Conservation (phyloP, 2,329 filamentous ascomycete species). For the Ilyonectria destructans region DNA sequence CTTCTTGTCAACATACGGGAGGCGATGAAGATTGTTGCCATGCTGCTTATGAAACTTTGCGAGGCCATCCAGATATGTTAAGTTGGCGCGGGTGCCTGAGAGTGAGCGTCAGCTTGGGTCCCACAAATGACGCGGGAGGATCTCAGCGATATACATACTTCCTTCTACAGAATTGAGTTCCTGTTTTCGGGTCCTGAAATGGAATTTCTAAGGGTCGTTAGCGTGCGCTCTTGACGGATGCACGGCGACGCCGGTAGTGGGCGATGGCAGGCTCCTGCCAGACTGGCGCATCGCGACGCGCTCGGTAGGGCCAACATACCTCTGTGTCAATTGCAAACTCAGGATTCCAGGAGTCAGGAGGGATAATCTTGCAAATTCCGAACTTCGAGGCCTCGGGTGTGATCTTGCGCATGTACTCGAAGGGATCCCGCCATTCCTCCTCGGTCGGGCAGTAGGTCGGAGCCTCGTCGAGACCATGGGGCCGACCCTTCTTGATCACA, state of each 20-base stretch:
- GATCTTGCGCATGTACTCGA: constrained; percentile 95
- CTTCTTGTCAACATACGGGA: constrained; percentile 98
- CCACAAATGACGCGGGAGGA: constrained; percentile 7
- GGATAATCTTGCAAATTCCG: constrained; percentile 96
- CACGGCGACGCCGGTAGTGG: background rate
- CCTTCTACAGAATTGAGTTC: constrained; percentile 98
- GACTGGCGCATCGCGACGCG: constrained; percentile 8
- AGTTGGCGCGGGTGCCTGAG: constrained; percentile 90
- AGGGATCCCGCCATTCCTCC: constrained; percentile 95
- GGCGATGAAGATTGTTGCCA: constrained; percentile 92
- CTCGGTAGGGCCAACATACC: constrained; percentile 65
- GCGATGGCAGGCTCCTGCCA: background rate
- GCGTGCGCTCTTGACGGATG: constrained; percentile 30
- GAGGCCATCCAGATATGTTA: constrained; percentile 95
- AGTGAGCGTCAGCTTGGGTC: constrained; percentile 53
- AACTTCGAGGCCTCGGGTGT: constrained; percentile 87
- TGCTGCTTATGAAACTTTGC: constrained; percentile 98
- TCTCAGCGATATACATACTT: constrained; percentile 72
- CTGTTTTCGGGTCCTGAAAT: constrained; percentile 96
- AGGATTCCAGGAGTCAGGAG: constrained; percentile 94
- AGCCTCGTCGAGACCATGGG: constrained; percentile 89
- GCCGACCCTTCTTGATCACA: constrained; percentile 82
- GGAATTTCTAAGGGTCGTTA: constrained; percentile 80
- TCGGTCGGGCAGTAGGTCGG: constrained; percentile 92
- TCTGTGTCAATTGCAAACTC: constrained; percentile 97